Percentiles rank a stretch among this genome's conserved stretches.
These are phyloP conservation scores for Cucumis cinereus DNA, from an alignment of 306 rosid species.

Conservation along the genomic window DNA sequence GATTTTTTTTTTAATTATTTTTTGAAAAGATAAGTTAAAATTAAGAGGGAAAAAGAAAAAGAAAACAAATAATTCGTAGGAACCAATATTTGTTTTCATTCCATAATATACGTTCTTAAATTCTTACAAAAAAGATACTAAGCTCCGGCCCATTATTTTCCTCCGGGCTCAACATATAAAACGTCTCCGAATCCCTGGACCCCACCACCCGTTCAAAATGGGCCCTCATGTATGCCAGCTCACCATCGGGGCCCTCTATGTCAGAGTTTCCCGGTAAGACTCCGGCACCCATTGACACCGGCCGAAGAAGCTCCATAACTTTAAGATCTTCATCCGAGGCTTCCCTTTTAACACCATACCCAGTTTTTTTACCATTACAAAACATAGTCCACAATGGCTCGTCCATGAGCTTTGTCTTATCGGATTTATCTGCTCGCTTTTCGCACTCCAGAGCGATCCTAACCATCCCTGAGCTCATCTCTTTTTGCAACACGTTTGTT, in stretches of 20 bases:
- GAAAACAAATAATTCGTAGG: too few relatives aligned
- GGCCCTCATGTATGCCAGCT: slow-evolving; percentile 53
- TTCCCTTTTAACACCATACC: slow-evolving; percentile 59
- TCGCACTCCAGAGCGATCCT: slow-evolving; percentile 77
- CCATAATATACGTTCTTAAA: slow-evolving; percentile 5
- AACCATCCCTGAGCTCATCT: slow-evolving; percentile 58
- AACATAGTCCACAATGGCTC: slow-evolving; percentile 69
- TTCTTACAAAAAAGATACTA: slow-evolving; percentile 62
- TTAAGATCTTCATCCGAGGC: slow-evolving; percentile 47
- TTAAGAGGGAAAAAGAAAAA: too few relatives aligned
- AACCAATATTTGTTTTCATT: not conserved
- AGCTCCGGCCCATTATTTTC: slow-evolving; percentile 64
- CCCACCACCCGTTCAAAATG: slow-evolving; percentile 61
- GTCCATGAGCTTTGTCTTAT: slow-evolving; percentile 34
- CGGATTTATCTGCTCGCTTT: slow-evolving; percentile 39
- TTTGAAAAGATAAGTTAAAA: too few relatives aligned
- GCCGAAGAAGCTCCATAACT: slow-evolving; percentile 58
- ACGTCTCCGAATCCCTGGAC: slow-evolving; percentile 58
- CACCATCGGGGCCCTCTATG: slow-evolving; percentile 32
- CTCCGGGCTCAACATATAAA: slow-evolving; percentile 77
- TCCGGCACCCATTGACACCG: slow-evolving; percentile 77
- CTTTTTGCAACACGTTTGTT: slow-evolving; percentile 42
- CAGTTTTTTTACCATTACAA: slow-evolving; percentile 68
- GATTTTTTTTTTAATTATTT: too few relatives aligned
- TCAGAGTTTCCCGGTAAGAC: slow-evolving; percentile 43